phyloP scores from a whole-genome alignment of 768 basidiomycete genomes.

The Podaxis carcinomalis region DNA sequence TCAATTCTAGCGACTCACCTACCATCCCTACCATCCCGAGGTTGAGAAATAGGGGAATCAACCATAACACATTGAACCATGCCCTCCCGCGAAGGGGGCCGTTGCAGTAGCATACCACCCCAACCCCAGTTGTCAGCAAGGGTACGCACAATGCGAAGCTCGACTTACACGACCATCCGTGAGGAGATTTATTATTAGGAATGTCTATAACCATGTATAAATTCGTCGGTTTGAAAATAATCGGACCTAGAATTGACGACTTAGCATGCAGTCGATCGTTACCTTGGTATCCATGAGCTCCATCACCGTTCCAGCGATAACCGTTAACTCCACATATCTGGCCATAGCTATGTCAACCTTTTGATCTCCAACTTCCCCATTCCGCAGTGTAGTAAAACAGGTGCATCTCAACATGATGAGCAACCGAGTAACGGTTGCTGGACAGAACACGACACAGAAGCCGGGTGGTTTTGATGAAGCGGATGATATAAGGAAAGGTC shows the following conservation, averaged over 20 bases:
- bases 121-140: not conserved
- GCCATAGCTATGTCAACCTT: not conserved
- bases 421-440: not conserved
- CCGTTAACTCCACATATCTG: not conserved
- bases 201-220: not conserved
- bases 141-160: not conserved
- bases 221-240: not conserved
- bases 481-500: not conserved
- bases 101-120: not conserved
- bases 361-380: not conserved
- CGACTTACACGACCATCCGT: not conserved
- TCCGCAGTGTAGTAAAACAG: not conserved
- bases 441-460: not conserved
- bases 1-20: not conserved
- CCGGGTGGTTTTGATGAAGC: not conserved
- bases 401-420: not conserved
- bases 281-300: not conserved
- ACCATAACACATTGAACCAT: not conserved
- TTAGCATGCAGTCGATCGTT: not conserved
- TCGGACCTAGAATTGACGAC: not conserved
- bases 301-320: not conserved
- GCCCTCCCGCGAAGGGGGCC: not conserved
- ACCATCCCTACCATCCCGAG: not conserved
- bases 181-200: not conserved
- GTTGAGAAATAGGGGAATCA: not conserved